These are phyloP conservation scores for Sisymbrium altissimum DNA, from an alignment of 345 rosid species.

Conservation along the genomic window DNA sequence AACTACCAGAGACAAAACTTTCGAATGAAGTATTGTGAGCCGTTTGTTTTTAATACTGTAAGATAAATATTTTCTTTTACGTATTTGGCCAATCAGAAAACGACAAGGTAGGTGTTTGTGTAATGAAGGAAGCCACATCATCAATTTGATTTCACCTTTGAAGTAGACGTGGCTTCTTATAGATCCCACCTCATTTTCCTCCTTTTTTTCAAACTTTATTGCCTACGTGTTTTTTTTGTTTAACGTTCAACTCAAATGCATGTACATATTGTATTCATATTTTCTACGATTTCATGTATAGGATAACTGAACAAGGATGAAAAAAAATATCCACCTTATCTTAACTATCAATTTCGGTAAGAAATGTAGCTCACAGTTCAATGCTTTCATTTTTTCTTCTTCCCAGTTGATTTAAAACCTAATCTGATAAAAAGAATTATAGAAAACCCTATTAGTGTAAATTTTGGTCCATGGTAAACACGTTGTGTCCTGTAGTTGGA, in stretches of 20 bases:
- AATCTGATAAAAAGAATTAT: not conserved
- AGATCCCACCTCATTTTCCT: constrained; percentile 11
- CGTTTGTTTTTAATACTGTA: not conserved
- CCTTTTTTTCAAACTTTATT: not conserved
- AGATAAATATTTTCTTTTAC: not conserved
- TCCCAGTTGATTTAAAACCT: not conserved
- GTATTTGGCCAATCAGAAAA: not conserved
- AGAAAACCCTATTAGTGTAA: not conserved
- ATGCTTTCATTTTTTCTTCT: not conserved
- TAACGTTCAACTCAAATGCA: not conserved
- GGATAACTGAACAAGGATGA: not conserved
- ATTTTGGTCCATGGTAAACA: not conserved
- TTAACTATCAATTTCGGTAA: not conserved
- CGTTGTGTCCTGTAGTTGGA: not conserved
- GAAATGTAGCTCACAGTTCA: not conserved
- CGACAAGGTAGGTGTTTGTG: not conserved
- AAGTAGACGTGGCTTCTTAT: constrained; percentile 18
- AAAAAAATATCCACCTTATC: not conserved
- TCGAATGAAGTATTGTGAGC: not conserved
- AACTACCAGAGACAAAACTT: not conserved
- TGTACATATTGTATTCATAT: not conserved
- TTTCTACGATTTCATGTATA: not conserved
- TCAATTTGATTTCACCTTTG: not conserved
- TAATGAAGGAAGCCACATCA: not conserved
- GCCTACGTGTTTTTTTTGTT: not conserved